Evolutionary conservation across 495 filamentous ascomycete genomes (phyloP), one percentile per base, ranked within the genome.

Genomic region (Xylaria curta): DNA sequence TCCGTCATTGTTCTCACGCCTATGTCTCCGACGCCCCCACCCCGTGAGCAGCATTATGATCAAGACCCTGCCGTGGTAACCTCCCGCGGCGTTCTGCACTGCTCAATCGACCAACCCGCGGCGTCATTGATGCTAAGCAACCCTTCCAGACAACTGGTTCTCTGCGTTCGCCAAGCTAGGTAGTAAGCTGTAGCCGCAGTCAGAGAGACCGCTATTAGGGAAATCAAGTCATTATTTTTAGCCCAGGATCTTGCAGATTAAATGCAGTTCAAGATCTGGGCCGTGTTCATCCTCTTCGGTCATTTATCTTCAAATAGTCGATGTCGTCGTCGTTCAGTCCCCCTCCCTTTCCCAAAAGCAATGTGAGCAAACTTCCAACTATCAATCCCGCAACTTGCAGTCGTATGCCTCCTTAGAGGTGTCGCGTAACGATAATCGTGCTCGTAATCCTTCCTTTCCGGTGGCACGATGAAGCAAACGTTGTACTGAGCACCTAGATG

Each of bases 31-130:
- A 67, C 65, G 49, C 65, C 33, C 49, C 47, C 31, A 65, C 38
- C 38, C 63, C 46, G 10, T 49, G 19, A 33, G 44, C 31, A 67
- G 47, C 64, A 21, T 19, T 33, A 17, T 13, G n/a, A 33, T 5
- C 49, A 3, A 54, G 28, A 56, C 8, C 47, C 47, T 67, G 36
- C 36, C 49, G 31, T 28, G 59, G 56, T 58, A 38, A 51, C 46
- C 21, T 53, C 28, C 31, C 46, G n/a, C 53, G 42, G 36, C 46
- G 24, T 64, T 56, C 36, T 64, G 67, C 58, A 28, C 58, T 49
- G 60, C 33, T 64, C n/a, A 44, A 26, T 64, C 60, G 44, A 56
- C 68, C 47, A 56, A 64, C 60, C 44, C 59, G 68, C 59, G 68
- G 59, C 59, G 47, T 56, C 59, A 12, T 40, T 40, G 65, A 44